A percentile compares a stretch with the other conserved stretches of the same genome.
phyloP scores from a whole-genome alignment of 2,329 filamentous ascomycete genomes.

The Colletotrichum lindemuthianum region DNA sequence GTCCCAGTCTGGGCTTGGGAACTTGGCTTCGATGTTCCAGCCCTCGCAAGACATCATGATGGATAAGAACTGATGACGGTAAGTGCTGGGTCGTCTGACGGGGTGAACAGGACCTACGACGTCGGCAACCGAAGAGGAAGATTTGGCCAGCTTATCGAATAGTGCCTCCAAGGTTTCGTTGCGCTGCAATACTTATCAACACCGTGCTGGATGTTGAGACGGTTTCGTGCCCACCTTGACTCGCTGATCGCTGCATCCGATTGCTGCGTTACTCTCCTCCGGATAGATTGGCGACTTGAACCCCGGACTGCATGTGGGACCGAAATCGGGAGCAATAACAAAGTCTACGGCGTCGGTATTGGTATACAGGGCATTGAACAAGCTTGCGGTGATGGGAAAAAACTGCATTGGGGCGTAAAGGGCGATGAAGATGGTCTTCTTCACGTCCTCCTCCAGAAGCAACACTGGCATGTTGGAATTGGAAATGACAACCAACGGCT shows the following conservation, averaged over 20 bases:
- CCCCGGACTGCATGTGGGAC: constrained; percentile 25
- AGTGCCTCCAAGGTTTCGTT: constrained; percentile 44
- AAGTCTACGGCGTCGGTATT: constrained; percentile 33
- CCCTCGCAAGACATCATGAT: constrained; percentile 47
- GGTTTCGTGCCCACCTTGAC: constrained; percentile 35
- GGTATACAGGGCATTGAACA: constrained; percentile 45
- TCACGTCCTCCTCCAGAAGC: constrained; percentile 50
- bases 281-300: constrained; percentile 15
- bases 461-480: constrained; percentile 46
- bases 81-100: neutral
- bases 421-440: constrained; percentile 46
- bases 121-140: constrained; percentile 48
- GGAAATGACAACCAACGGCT: constrained; percentile 47
- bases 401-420: constrained; percentile 46
- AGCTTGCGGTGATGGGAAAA: constrained; percentile 47
- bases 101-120: constrained; percentile 41
- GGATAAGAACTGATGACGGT: constrained; percentile 42
- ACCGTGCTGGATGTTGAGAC: too few species aligned
- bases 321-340: constrained; percentile 30
- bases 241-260: constrained; percentile 47
- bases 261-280: constrained; percentile 34
- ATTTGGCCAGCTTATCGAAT: constrained; percentile 44
- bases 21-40: constrained; percentile 47
- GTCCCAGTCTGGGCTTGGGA: constrained; percentile 42
- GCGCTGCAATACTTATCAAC: constrained; percentile 36